A percentile compares a stretch with the other conserved stretches of the same genome.
Evolutionary conservation across 202 grass and related monocot genomes (phyloP).

Genomic region (Zizania palustris): DNA sequence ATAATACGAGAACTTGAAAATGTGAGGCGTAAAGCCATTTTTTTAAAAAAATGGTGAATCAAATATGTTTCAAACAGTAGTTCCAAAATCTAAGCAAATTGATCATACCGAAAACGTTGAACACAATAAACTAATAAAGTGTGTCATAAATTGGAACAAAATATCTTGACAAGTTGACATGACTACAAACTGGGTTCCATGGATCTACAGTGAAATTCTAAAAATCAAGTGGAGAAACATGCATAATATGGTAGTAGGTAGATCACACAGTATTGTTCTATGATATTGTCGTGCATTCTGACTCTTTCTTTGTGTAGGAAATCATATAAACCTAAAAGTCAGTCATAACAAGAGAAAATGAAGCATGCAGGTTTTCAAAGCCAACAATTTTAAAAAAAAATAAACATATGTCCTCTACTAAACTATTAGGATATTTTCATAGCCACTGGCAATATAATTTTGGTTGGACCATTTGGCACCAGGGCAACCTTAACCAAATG

Average conservation of each 20-base stretch:
- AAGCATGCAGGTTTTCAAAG: background rate
- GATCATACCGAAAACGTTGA: no score
- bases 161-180: no score
- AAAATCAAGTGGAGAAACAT: background rate
- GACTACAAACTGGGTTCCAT: background rate
- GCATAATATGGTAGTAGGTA: background rate
- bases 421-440: background rate
- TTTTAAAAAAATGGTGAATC: background rate
- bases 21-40: background rate
- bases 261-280: background rate
- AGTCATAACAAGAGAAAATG: background rate
- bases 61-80: no score
- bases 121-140: background rate
- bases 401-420: background rate
- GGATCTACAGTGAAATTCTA: background rate
- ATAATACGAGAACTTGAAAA: no score
- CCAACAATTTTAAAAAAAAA: background rate
- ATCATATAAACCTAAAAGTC: background rate
- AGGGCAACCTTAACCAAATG: slow-evolving; percentile 52
- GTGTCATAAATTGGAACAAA: background rate
- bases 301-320: background rate
- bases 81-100: no score
- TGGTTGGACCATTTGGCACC: slow-evolving; percentile 65
- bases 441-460: background rate
- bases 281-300: background rate